Evolutionary conservation across 345 rosid species (phyloP).

Genomic region (Pugionium cornutum): DNA sequence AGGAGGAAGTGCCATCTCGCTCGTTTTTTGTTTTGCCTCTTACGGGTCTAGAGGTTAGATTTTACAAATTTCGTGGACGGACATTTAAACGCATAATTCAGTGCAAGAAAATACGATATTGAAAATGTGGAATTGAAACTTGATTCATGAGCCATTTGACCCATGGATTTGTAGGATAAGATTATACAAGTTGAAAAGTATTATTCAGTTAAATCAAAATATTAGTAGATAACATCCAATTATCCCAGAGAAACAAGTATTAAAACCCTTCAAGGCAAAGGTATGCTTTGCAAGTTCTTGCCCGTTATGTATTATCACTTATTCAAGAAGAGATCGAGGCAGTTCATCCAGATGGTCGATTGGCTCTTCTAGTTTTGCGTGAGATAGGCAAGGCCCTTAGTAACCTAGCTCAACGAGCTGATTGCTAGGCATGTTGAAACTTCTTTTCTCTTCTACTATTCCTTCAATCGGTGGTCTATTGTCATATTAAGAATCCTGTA

Average conservation of each 20-base stretch:
- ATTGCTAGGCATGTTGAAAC: slow-evolving; percentile 67
- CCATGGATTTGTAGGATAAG: too few relatives aligned
- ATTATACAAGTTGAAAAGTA: too few relatives aligned
- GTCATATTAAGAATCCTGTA: neutral
- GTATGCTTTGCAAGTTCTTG: too few relatives aligned
- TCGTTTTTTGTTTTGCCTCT: neutral
- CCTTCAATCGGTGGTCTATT: slow-evolving; percentile 3
- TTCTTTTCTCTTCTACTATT: slow-evolving; percentile 1
- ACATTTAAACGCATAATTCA: too few relatives aligned
- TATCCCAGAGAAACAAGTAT: too few relatives aligned
- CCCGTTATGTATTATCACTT: slow-evolving; percentile 51
- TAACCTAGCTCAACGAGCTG: slow-evolving; percentile 81
- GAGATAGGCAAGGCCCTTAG: slow-evolving; percentile 84
- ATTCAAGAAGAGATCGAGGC: slow-evolving; percentile 95
- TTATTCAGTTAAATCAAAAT: too few relatives aligned
- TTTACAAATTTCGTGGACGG: neutral
- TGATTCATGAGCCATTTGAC: too few relatives aligned
- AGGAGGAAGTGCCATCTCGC: slow-evolving; percentile 52
- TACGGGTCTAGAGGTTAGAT: neutral
- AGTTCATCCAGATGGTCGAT: slow-evolving; percentile 80
- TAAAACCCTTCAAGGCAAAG: too few relatives aligned
- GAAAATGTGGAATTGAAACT: too few relatives aligned
- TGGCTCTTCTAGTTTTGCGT: slow-evolving; percentile 88
- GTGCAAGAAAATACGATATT: too few relatives aligned
- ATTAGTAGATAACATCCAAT: too few relatives aligned